These are phyloP conservation scores for Citrus unshiu DNA, from an alignment of 345 rosid genomes.

Conservation along the genomic window DNA sequence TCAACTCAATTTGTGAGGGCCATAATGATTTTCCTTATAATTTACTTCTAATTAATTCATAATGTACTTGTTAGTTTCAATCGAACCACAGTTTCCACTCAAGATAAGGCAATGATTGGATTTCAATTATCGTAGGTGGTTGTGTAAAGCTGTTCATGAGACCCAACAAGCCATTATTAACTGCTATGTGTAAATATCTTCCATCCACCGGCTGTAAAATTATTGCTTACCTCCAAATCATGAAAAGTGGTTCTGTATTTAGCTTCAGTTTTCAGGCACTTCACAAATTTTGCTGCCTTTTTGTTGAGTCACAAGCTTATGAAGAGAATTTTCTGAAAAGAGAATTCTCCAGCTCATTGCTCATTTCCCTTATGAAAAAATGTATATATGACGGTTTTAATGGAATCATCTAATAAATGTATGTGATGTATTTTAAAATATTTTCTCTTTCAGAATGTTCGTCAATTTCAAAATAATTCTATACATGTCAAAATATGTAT, in stretches of 20 bases:
- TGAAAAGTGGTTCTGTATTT: neutral
- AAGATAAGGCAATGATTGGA: constrained; percentile 14
- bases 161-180: neutral
- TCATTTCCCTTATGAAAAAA: no score
- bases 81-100: neutral
- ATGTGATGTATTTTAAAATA: no score
- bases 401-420: no score
- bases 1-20: neutral
- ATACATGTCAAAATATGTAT: no score
- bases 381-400: no score
- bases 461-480: no score
- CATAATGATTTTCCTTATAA: constrained; percentile 6
- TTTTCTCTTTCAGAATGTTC: no score
- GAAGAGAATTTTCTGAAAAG: neutral
- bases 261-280: constrained; percentile 1
- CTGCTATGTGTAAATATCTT: neutral
- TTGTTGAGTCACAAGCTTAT: constrained; percentile 2
- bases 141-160: neutral
- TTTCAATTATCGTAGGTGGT: constrained; percentile 8
- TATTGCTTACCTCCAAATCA: neutral
- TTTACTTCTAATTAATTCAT: neutral
- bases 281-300: neutral
- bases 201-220: neutral
- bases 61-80: constrained; percentile 10
- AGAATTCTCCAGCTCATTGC: neutral